Base-by-base conservation (phyloP, 2,329 filamentous ascomycete species). In the Colletotrichum brevisporum region DNA sequence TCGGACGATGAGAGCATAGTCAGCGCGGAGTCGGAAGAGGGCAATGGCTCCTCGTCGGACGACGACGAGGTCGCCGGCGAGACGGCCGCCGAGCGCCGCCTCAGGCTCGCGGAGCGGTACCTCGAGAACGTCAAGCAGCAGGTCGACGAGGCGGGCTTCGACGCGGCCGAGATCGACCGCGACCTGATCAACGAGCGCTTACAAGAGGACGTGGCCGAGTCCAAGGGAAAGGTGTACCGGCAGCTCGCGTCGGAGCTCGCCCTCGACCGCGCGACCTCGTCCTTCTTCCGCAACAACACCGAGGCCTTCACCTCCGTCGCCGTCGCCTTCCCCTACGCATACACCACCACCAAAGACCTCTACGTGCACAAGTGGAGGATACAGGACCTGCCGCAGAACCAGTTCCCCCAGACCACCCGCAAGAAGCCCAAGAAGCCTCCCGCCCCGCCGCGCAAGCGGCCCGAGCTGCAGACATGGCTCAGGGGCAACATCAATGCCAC, bases 171-270 rank as follows among this genome's bases (percentile, higher is more conserved):
- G 61, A 93, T 99, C 67, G 96, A 98, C 82, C 88, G 92, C 68
- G 96, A 99, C 77, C 83, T 98, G 74, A 95, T 99, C 75, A 94
- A 95, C 50, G 93, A 97, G 79, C 86, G 95, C 74, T 84, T 99
- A 75, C 91, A 95, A 80, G 94, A 98, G 81, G 96, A 98, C 78
- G 93, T 96, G 51, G 91, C 96, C 60, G 96, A 98, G 82, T 89
- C 90, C 64, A 98, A 98, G 83, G 96, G 96, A 67, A 92, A 92
- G 74, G 88, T 97, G 57, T 98, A 97, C 82, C 89, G 94, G 59
- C 89, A 90, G 78, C 88, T 99, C 74, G 92, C 93, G 43, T 84
- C 88, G 24, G 88, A 93, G 73, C 85, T 97, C 72, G 89, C 91
- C 71, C 92, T 97, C 78, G 83, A 83, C 58, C 82, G 85, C 41